Conservation (phyloP, 306 rosid species). For the Rubus idaeus region DNA sequence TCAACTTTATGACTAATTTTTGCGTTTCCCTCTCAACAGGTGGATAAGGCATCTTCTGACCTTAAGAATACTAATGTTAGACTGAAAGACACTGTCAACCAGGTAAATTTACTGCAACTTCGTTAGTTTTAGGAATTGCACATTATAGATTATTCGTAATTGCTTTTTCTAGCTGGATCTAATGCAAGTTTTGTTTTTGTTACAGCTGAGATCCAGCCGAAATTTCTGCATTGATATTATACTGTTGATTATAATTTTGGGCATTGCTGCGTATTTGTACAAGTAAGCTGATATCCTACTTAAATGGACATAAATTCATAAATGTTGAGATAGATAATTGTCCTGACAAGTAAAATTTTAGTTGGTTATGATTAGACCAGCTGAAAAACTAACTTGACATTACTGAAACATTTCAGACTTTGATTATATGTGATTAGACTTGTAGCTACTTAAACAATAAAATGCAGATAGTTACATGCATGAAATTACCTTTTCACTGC, state of each 20-base stretch:
- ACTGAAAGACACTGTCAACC: constrained; percentile 87
- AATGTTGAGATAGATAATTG: constrained; percentile 1
- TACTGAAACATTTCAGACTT: not conserved
- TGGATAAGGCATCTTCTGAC: constrained; percentile 87
- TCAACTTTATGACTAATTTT: not conserved
- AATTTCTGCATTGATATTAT: constrained; percentile 95
- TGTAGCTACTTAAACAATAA: not conserved
- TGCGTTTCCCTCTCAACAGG: constrained; percentile 49
- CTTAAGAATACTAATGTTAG: constrained; percentile 97
- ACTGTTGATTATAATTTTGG: constrained; percentile 84
- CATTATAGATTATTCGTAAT: constrained; percentile 9
- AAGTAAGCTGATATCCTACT: constrained; percentile 58
- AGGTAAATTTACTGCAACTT: constrained; percentile 48
- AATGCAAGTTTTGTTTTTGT: constrained; percentile 30
- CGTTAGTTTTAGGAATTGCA: constrained; percentile 12
- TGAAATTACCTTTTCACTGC: not conserved
- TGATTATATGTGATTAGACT: not conserved
- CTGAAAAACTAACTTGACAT: not conserved
- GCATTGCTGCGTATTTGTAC: constrained; percentile 97
- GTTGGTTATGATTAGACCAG: not conserved
- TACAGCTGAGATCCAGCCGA: constrained; percentile 95
- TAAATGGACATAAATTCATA: not conserved
- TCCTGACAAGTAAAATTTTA: not conserved
- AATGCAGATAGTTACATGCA: not conserved
- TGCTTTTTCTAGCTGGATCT: constrained; percentile 31